Conservation (phyloP, 306 rosid species). For the Vicia sativa region DNA sequence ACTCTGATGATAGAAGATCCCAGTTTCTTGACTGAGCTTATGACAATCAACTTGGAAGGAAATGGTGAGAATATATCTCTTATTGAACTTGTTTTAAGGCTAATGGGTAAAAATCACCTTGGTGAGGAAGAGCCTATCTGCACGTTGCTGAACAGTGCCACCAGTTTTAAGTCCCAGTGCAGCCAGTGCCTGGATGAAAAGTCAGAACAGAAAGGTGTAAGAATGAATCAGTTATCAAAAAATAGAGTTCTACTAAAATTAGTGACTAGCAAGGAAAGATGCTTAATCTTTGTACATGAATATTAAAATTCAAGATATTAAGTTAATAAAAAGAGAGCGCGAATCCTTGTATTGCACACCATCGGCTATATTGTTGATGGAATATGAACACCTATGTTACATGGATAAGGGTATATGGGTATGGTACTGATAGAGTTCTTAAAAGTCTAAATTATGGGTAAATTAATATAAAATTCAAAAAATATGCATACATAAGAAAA, state of each 20-base stretch:
- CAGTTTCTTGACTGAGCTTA: not conserved
- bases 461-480: not conserved
- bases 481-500: not conserved
- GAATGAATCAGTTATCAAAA: slow-evolving; percentile 15
- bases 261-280: slow-evolving; percentile 4
- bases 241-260: slow-evolving; percentile 17
- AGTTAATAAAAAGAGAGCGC: slow-evolving; percentile 1
- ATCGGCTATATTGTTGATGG: not conserved
- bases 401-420: not conserved
- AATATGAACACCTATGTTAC: not conserved
- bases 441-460: not conserved
- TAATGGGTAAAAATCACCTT: slow-evolving; percentile 57
- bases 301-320: slow-evolving; percentile 25
- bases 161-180: slow-evolving; percentile 85
- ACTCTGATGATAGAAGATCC: slow-evolving; percentile 18
- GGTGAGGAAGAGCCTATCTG: slow-evolving; percentile 94
- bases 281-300: slow-evolving; percentile 8
- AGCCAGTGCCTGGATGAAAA: slow-evolving; percentile 64
- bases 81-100: slow-evolving; percentile 1
- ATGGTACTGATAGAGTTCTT: not conserved
- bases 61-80: slow-evolving; percentile 5
- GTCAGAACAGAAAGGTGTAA: not conserved
- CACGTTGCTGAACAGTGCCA: slow-evolving; percentile 94
- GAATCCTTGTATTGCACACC: not conserved
- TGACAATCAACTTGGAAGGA: slow-evolving; percentile 1